Evolutionary conservation across 1,284 basidiomycete genomes (phyloP).

Genomic region (Athelia psychrophila): DNA sequence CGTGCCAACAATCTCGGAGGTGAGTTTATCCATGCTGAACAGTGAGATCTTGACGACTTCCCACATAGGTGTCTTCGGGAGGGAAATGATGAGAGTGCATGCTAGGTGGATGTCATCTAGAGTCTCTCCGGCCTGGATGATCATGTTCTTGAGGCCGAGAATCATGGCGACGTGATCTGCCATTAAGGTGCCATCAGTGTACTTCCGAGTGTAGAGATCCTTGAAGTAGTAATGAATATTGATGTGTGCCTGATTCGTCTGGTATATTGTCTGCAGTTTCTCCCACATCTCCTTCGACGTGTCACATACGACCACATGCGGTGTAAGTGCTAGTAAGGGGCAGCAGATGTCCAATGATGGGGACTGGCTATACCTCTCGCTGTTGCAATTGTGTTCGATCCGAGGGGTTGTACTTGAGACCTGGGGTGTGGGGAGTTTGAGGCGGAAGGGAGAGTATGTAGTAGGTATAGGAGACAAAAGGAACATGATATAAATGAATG

Average conservation of each 20-base stretch:
- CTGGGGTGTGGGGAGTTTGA: too few relatives aligned
- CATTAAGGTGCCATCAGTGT: constrained; percentile 6
- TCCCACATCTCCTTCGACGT: constrained; percentile 7
- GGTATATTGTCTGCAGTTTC: constrained; percentile 5
- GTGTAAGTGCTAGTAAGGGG: too few relatives aligned
- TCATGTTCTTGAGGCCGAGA: constrained; percentile 2
- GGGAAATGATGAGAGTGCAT: constrained; percentile 6
- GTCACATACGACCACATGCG: constrained; percentile 1
- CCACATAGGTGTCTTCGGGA: constrained; percentile 6
- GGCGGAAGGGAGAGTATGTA: too few relatives aligned
- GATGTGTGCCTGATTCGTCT: constrained; percentile 7
- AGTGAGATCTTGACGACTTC: constrained; percentile 9
- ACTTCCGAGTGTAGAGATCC: constrained; percentile 8
- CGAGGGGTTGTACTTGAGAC: too few relatives aligned
- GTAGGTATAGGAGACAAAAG: too few relatives aligned
- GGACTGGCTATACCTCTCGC: too few relatives aligned
- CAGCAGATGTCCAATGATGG: too few relatives aligned
- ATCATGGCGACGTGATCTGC: constrained; percentile 7
- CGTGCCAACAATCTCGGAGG: constrained; percentile 3
- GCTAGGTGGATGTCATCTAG: constrained; percentile 6
- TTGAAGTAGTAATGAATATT: constrained; percentile 9
- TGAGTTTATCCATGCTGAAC: constrained; percentile 8
- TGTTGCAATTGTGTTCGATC: too few relatives aligned
- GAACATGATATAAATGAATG: too few relatives aligned
- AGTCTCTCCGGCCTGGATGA: constrained; percentile 4